A percentile compares a stretch with the other conserved stretches of the same genome.
Evolutionary conservation across 2,329 filamentous ascomycete genomes (phyloP).

Genomic region (Fusarium cicatricum): DNA sequence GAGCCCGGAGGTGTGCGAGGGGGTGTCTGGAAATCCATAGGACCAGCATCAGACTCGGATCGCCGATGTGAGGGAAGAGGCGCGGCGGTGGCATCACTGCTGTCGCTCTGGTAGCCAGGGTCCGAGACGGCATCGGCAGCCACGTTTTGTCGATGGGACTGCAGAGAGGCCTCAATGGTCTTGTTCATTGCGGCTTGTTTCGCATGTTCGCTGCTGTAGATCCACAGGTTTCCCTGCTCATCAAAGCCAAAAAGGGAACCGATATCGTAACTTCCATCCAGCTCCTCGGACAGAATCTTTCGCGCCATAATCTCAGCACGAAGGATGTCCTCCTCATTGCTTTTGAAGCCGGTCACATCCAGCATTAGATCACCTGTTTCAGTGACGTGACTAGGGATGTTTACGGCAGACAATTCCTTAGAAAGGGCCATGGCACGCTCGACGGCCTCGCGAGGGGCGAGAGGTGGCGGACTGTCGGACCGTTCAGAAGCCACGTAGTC

Average conservation of each 20-base stretch:
- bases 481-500: constrained; percentile 58
- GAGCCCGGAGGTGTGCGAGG: constrained; percentile 73
- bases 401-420: constrained; percentile 85
- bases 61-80: constrained; percentile 63
- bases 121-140: constrained; percentile 87
- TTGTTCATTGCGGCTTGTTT: constrained; percentile 85
- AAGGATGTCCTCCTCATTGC: constrained; percentile 89
- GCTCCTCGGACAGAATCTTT: constrained; percentile 89
- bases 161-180: constrained; percentile 61
- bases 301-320: constrained; percentile 92
- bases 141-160: constrained; percentile 57
- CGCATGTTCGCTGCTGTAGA: constrained; percentile 96
- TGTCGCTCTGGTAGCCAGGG: constrained; percentile 94
- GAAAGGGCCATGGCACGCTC: constrained; percentile 85
- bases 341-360: constrained; percentile 97
- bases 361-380: constrained; percentile 95
- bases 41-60: constrained; percentile 72
- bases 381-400: constrained; percentile 93
- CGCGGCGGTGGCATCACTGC: constrained; percentile 67
- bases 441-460: constrained; percentile 78
- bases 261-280: constrained; percentile 96
- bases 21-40: constrained; percentile 66
- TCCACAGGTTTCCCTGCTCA: constrained; percentile 97
- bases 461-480: constrained; percentile 79
- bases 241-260: constrained; percentile 95